A percentile compares a stretch with the other conserved stretches of the same genome.
phyloP scores from a whole-genome alignment of 306 rosid genomes.

The Begonia peltatifolia region DNA sequence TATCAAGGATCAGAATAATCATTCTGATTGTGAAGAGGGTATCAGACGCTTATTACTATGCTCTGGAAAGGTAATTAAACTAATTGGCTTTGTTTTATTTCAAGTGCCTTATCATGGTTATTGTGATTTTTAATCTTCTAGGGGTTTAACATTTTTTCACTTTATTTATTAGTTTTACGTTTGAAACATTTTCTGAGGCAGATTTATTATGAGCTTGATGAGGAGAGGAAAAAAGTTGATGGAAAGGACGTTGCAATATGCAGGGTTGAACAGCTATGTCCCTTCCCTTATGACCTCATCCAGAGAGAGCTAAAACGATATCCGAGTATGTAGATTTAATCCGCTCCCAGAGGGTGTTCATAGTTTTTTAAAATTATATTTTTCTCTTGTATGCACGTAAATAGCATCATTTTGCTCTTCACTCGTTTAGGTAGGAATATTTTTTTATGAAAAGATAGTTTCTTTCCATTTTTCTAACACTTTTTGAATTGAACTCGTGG shows the following conservation, averaged over 20 bases:
- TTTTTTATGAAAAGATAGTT: too few species aligned
- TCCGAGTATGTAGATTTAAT: slow-evolving; percentile 42
- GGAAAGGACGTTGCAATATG: slow-evolving; percentile 82
- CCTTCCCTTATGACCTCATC: slow-evolving; percentile 89
- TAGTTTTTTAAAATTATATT: too few species aligned
- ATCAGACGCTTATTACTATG: slow-evolving; percentile 77
- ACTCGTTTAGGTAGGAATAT: too few species aligned
- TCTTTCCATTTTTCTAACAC: too few species aligned
- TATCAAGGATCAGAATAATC: slow-evolving; percentile 72
- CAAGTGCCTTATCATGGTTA: too few species aligned
- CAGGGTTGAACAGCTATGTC: slow-evolving; percentile 91
- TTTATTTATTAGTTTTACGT: background rate
- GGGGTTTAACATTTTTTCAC: background rate
- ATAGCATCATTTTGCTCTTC: too few species aligned
- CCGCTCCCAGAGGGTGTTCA: too few species aligned
- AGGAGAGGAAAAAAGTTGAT: slow-evolving; percentile 40
- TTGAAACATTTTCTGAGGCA: slow-evolving; percentile 13
- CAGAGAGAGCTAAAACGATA: slow-evolving; percentile 86
- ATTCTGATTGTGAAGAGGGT: slow-evolving; percentile 69
- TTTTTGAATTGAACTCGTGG: background rate
- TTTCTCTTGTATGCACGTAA: too few species aligned
- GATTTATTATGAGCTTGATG: slow-evolving; percentile 92
- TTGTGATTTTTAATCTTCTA: background rate
- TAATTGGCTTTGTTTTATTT: background rate
- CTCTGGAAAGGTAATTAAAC: slow-evolving; percentile 76